Base-by-base conservation (phyloP, 2,329 filamentous ascomycete genomes). In the Aspergillus hiratsukae region DNA sequence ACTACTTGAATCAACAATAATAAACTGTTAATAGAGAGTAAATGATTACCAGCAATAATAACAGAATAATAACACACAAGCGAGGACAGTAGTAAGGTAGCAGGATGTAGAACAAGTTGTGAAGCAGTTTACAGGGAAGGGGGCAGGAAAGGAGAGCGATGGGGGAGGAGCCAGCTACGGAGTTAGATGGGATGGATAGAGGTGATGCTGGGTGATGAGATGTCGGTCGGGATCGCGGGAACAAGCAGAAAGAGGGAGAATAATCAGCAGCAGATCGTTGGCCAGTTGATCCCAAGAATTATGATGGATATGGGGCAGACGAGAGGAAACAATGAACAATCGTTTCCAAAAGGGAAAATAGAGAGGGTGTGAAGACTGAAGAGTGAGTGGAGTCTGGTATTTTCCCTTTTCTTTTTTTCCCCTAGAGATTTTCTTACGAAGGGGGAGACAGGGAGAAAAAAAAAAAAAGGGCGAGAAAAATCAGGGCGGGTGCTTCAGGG, bases 41-140 rank as follows among this genome's bases (percentile, higher is more conserved):
- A 50, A 53, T 54, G 46, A 53, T 58, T 50, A 56, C 49, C 31
- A 52, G 49, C 48, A 41, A 43, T 41, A 29, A 50, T 46, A 51
- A 25, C 41, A 48, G 25, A 52, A 27, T 51, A 46, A 53, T 55
- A 61, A 58, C 57, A 59, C 55, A 64, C 53, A 52, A 57, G 31
- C 46, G 48, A 63, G 54, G 60, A 58, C 52, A 66, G 29, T 60
- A 50, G 48, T 46, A 53, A 49, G 45, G 55, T 50, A 53, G 54
- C 52, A 59, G 52, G 57, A 49, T 48, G 46, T 45, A 56, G 51
- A 55, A 54, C 11, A 49, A 55, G 57, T 58, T 55, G 59, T 61
- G 61, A 61, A 62, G 58, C 49, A 60, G 56, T 58, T 55, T 59
- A 61, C 60, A 61, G 59, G 57, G 52, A 60, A 54, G 57, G 55